Evolutionary conservation across 805 yeast genomes (phyloP).

Genomic region (Wickerhamiella brachini): DNA sequence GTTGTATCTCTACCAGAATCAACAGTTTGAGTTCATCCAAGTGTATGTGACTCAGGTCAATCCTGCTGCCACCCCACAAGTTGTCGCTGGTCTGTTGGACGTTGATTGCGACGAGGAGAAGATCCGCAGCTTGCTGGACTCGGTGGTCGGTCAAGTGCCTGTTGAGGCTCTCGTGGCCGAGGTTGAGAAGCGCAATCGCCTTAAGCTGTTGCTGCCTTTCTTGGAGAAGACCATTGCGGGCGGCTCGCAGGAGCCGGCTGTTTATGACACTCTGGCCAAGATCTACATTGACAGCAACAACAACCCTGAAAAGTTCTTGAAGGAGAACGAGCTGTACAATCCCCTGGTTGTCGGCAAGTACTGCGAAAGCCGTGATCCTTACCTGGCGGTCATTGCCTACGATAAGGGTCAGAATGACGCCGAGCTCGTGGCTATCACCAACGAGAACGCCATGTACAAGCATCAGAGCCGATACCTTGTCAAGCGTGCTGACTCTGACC

Average conservation of each 20-base stretch:
- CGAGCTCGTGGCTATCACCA: constrained; percentile 82
- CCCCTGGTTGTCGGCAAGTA: constrained; percentile 93
- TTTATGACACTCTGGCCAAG: constrained; percentile 89
- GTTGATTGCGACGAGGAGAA: constrained; percentile 93
- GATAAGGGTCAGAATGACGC: constrained; percentile 88
- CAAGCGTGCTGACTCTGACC: constrained; percentile 66
- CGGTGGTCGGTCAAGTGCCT: constrained; percentile 92
- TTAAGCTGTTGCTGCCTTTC: constrained; percentile 83
- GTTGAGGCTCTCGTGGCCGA: constrained; percentile 77
- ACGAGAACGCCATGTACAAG: constrained; percentile 95
- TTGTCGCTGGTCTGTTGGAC: constrained; percentile 87
- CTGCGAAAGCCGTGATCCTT: constrained; percentile 98
- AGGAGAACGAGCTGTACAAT: constrained; percentile 80
- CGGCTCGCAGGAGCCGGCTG: constrained; percentile 70
- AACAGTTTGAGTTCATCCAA: constrained; percentile 91
- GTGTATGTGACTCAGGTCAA: constrained; percentile 96
- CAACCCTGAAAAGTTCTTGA: constrained; percentile 91
- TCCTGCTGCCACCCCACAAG: constrained; percentile 92
- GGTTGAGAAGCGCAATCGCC: constrained; percentile 92
- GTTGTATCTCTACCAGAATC: constrained; percentile 85
- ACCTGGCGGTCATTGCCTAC: constrained; percentile 92
- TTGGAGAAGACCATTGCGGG: constrained; percentile 82
- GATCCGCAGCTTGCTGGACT: constrained; percentile 63
- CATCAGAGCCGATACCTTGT: constrained; percentile 96
- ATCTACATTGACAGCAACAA: constrained; percentile 96